Conservation (phyloP, 2,329 filamentous ascomycete species). For the Fusarium globosum region DNA sequence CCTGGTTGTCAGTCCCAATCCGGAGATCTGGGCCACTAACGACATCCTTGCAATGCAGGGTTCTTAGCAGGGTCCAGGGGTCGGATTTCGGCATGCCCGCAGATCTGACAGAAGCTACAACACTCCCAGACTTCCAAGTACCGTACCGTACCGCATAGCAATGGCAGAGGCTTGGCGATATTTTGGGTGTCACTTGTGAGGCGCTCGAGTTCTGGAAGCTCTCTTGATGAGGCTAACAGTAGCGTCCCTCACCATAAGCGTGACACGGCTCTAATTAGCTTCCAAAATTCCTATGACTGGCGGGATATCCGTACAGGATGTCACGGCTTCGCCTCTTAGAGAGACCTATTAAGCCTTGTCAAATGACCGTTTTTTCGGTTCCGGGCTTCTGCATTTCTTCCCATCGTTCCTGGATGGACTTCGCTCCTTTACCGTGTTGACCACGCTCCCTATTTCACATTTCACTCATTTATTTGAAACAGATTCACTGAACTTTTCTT, state of each 20-base stretch:
- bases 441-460: slow-evolving; percentile 8
- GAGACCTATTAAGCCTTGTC: slow-evolving; percentile 16
- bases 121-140: neutral
- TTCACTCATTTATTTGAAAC: slow-evolving; percentile 8
- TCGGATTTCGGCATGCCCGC: slow-evolving; percentile 31
- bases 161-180: slow-evolving; percentile 23
- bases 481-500: neutral
- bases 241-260: neutral
- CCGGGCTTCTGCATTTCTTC: neutral
- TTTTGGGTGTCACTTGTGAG: slow-evolving; percentile 15
- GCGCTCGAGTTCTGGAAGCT: slow-evolving; percentile 7
- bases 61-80: slow-evolving; percentile 42
- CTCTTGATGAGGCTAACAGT: neutral
- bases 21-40: slow-evolving; percentile 29
- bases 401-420: neutral
- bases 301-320: slow-evolving; percentile 12
- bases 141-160: neutral
- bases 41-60: slow-evolving; percentile 27
- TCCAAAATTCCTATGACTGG: slow-evolving; percentile 4
- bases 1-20: slow-evolving; percentile 32
- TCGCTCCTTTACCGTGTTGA: slow-evolving; percentile 28
- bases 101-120: slow-evolving; percentile 27
- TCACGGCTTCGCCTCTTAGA: slow-evolving; percentile 5
- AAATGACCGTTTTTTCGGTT: neutral
- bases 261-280: neutral